These are phyloP conservation scores for Porogramme epimiltina DNA, from an alignment of 1,284 basidiomycete species.

Conservation along the genomic window DNA sequence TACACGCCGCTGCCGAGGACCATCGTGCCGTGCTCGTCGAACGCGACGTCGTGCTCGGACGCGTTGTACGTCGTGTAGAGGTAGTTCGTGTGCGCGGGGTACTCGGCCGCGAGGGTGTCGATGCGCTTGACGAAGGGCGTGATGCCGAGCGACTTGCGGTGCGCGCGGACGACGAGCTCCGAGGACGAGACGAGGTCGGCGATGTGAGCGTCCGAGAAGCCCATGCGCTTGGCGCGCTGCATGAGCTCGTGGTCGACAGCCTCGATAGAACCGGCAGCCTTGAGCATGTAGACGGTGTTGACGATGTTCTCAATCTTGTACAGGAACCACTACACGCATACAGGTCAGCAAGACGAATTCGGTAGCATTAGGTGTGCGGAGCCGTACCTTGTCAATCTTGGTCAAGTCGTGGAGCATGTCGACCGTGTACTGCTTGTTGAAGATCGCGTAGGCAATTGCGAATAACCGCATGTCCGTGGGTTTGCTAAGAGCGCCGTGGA, in stretches of 20 bases:
- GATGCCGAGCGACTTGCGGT: conserved; percentile 85
- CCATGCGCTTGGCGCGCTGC: conserved; percentile 85
- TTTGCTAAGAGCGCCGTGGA: conserved; percentile 76
- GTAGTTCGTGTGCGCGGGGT: conserved; percentile 99
- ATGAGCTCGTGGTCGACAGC: conserved; percentile 72
- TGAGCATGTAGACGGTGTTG: conserved; percentile 75
- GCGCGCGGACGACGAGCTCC: conserved; percentile 67
- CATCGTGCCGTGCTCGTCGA: conserved; percentile 97
- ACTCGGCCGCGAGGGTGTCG: conserved; percentile 98
- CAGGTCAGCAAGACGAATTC: conserved; percentile 7
- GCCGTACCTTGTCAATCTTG: conserved; percentile 89
- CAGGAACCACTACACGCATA: conserved; percentile 81
- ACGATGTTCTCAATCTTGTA: conserved; percentile 99
- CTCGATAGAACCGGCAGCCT: conserved; percentile 69
- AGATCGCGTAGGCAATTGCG: conserved; percentile 97
- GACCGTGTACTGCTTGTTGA: conserved; percentile 89
- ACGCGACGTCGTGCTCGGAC: conserved; percentile 93
- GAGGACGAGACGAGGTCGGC: conserved; percentile 44
- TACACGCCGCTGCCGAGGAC: conserved; percentile 99
- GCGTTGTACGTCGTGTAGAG: conserved; percentile 99
- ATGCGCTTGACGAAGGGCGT: conserved; percentile 99
- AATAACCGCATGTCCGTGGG: conserved; percentile 95
- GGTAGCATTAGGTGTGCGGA: background rate
- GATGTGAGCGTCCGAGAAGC: conserved; percentile 95
- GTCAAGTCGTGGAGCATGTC: conserved; percentile 92